phyloP scores from a whole-genome alignment of 1,284 basidiomycete genomes.

The Vanrija sp. region DNA sequence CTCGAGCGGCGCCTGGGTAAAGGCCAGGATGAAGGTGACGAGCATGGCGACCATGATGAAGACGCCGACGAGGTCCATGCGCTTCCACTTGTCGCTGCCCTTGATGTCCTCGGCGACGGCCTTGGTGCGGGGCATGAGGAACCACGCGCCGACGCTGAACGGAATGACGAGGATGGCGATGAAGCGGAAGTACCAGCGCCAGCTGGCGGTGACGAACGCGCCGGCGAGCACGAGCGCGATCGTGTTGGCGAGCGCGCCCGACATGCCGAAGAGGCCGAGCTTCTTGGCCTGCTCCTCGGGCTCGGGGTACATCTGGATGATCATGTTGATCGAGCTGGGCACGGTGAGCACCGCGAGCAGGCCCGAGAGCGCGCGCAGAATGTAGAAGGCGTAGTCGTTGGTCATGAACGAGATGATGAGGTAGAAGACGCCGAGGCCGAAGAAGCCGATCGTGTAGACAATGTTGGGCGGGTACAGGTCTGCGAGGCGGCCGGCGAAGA shows the following conservation, averaged over 20 bases:
- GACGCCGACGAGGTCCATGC: slow-evolving; percentile 46
- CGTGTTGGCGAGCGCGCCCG: slow-evolving; percentile 34
- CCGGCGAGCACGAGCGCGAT: slow-evolving; percentile 38
- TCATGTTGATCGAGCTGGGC: slow-evolving; percentile 44
- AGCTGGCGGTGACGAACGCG: slow-evolving; percentile 39
- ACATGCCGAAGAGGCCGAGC: slow-evolving; percentile 43
- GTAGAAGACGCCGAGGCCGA: slow-evolving; percentile 40
- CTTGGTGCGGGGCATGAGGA: slow-evolving; percentile 37
- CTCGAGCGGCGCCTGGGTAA: slow-evolving; percentile 39
- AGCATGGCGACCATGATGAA: slow-evolving; percentile 33
- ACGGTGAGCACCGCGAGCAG: slow-evolving; percentile 44
- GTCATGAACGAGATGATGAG: slow-evolving; percentile 45
- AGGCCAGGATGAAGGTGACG: slow-evolving; percentile 44
- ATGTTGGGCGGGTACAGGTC: slow-evolving; percentile 42
- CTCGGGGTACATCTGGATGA: slow-evolving; percentile 44
- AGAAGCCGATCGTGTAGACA: slow-evolving; percentile 41
- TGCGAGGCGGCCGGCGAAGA: slow-evolving; percentile 39
- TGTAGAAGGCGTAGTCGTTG: slow-evolving; percentile 44
- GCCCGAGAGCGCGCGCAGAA: slow-evolving; percentile 42
- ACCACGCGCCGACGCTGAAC: slow-evolving; percentile 34
- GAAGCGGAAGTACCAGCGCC: slow-evolving; percentile 48
- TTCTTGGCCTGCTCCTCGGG: slow-evolving; percentile 37
- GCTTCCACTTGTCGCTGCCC: slow-evolving; percentile 39
- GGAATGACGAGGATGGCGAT: slow-evolving; percentile 36
- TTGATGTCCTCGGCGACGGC: slow-evolving; percentile 40